A percentile compares a stretch with the other conserved stretches of the same genome.
Conservation (phyloP, 768 basidiomycete species). For the Jaapia argillacea region DNA sequence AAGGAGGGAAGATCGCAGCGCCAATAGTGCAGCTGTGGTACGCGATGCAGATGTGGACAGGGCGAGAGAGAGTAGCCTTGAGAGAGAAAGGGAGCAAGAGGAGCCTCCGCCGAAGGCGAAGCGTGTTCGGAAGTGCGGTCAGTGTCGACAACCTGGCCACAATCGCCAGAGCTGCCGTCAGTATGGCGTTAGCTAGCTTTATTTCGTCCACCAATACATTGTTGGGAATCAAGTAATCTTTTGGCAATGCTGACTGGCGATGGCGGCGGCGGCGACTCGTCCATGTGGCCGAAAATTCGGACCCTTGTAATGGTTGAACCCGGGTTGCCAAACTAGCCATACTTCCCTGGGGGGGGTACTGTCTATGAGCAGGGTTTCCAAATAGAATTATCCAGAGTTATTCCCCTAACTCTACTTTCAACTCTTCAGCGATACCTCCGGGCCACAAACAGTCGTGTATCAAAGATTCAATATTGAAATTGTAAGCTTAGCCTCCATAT, state of each 20-base stretch:
- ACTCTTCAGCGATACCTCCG: too few species aligned
- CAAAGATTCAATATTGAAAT: too few species aligned
- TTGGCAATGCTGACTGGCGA: too few species aligned
- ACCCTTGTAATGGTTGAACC: background rate
- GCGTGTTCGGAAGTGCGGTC: background rate
- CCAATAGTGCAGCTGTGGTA: background rate
- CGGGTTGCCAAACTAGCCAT: background rate
- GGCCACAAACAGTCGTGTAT: too few species aligned
- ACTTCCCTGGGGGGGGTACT: too few species aligned
- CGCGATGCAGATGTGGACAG: too few species aligned
- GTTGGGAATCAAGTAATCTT: too few species aligned
- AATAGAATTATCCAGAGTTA: background rate
- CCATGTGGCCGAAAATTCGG: background rate
- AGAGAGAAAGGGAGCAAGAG: too few species aligned
- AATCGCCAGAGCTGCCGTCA: background rate
- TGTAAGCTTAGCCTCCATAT: too few species aligned
- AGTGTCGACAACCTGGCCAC: background rate
- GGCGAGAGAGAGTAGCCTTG: too few species aligned
- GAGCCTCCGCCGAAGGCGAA: background rate
- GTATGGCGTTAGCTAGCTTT: background rate
- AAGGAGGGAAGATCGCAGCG: background rate
- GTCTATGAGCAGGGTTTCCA: background rate
- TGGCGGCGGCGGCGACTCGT: too few species aligned
- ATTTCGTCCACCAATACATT: background rate
- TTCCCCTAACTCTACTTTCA: too few species aligned